phyloP scores from a whole-genome alignment of 2,329 filamentous ascomycete species.

The Ophiostoma sp. region DNA sequence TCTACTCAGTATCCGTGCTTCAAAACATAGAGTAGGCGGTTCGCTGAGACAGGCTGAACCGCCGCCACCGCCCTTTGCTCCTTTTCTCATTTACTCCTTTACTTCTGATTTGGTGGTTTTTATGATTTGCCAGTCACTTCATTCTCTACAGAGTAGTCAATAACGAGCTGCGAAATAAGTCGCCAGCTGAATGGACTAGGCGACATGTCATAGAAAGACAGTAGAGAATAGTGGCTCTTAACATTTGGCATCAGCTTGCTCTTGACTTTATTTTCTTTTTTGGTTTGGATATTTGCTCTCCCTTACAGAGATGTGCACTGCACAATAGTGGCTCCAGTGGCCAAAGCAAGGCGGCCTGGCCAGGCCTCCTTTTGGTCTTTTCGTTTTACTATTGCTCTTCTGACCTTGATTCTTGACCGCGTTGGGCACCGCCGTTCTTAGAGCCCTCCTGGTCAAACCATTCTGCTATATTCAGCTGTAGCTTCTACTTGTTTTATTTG shows the following conservation, averaged over 20 bases:
- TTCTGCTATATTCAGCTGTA: neutral
- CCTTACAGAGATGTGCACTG: neutral
- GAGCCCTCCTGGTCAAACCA: neutral
- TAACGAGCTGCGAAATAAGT: neutral
- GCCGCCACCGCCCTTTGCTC: neutral
- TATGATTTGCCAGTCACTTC: neutral
- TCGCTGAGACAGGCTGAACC: neutral
- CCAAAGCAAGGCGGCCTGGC: neutral
- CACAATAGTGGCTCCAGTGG: constrained; percentile 6
- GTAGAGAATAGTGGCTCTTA: neutral
- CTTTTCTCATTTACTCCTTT: neutral
- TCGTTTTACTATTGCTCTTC: neutral
- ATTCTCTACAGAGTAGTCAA: too few relatives aligned
- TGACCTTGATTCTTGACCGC: neutral
- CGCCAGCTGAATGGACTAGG: neutral
- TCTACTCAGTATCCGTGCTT: neutral
- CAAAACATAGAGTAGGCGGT: neutral
- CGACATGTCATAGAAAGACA: neutral
- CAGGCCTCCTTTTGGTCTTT: too few relatives aligned
- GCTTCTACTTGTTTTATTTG: neutral
- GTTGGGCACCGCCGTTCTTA: neutral
- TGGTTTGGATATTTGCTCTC: neutral
- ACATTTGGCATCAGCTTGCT: neutral
- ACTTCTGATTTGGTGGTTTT: too few relatives aligned
- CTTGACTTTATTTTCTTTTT: neutral